phyloP scores from a whole-genome alignment of 495 filamentous ascomycete genomes.

The Thozetella sp. region DNA sequence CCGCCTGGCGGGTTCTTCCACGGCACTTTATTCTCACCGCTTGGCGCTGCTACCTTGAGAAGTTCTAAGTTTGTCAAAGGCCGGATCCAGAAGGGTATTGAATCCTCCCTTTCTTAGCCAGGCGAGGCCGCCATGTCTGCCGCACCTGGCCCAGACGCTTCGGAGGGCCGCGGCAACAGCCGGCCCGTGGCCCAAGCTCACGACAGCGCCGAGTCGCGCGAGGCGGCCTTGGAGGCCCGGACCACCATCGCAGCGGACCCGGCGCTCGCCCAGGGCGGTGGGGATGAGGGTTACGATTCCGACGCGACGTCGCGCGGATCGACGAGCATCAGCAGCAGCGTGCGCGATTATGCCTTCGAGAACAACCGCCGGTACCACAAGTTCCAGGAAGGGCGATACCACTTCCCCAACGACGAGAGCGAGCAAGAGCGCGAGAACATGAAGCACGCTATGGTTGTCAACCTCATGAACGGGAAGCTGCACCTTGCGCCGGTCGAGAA shows the following conservation, averaged over 20 bases:
- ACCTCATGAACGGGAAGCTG: slow-evolving; percentile 38
- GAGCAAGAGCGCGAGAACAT: slow-evolving; percentile 64
- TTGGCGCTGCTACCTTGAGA: too few relatives aligned
- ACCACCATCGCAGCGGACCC: not conserved
- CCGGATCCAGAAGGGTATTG: too few relatives aligned
- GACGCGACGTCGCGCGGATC: slow-evolving; percentile 7
- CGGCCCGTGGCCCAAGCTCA: too few relatives aligned
- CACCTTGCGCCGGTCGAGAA: slow-evolving; percentile 51
- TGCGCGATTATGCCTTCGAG: slow-evolving; percentile 44
- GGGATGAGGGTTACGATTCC: slow-evolving; percentile 12
- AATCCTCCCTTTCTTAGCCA: too few relatives aligned
- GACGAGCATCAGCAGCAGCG: slow-evolving; percentile 37
- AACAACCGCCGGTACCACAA: slow-evolving; percentile 59
- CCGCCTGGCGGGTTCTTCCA: too few relatives aligned
- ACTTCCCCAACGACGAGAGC: slow-evolving; percentile 51
- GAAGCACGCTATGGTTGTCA: slow-evolving; percentile 44
- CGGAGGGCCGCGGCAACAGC: too few relatives aligned
- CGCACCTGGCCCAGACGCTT: too few relatives aligned
- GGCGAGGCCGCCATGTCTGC: too few relatives aligned
- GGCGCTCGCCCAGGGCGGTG: not conserved
- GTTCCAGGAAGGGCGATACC: slow-evolving; percentile 53
- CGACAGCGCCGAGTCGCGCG: not conserved
- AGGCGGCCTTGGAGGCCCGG: not conserved
- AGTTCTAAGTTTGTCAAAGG: too few relatives aligned
- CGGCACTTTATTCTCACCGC: too few relatives aligned